Evolutionary conservation across 306 rosid genomes (phyloP).

Genomic region (Pyrus betulifolia): DNA sequence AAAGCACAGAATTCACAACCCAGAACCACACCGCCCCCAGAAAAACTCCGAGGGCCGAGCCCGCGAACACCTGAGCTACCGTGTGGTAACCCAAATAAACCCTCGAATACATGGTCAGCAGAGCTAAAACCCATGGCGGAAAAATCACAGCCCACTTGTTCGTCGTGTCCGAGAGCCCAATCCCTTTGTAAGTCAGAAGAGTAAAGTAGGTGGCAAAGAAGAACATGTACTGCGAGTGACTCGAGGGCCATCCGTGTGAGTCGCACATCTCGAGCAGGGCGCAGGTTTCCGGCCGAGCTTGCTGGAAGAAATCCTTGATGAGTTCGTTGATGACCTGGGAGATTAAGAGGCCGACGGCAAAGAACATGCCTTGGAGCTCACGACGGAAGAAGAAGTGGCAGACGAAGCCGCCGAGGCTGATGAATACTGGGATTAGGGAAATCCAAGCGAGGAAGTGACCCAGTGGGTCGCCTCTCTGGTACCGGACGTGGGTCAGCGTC

Average conservation of each 20-base stretch:
- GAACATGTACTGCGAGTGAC: slow-evolving; percentile 91
- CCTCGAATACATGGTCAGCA: slow-evolving; percentile 61
- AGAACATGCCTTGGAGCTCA: slow-evolving; percentile 83
- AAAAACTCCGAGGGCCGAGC: slow-evolving; percentile 53
- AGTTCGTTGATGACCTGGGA: slow-evolving; percentile 73
- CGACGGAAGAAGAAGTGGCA: slow-evolving; percentile 94
- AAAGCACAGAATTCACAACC: slow-evolving; percentile 51
- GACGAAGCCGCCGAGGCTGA: slow-evolving; percentile 70
- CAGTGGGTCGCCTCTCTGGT: slow-evolving; percentile 56
- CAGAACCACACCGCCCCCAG: slow-evolving; percentile 79
- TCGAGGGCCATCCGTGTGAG: slow-evolving; percentile 96
- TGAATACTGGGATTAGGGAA: slow-evolving; percentile 78
- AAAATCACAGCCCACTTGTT: slow-evolving; percentile 24
- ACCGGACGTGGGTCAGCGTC: slow-evolving; percentile 70
- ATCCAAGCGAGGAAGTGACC: slow-evolving; percentile 89
- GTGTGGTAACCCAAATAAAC: slow-evolving; percentile 90
- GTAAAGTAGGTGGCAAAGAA: slow-evolving; percentile 68
- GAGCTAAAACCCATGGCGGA: slow-evolving; percentile 52
- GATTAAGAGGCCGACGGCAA: slow-evolving; percentile 54
- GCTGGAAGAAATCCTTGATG: slow-evolving; percentile 64
- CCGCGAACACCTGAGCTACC: slow-evolving; percentile 78
- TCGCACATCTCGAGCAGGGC: slow-evolving; percentile 73
- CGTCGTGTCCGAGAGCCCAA: slow-evolving; percentile 29
- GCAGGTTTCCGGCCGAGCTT: slow-evolving; percentile 79
- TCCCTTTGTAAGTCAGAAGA: slow-evolving; percentile 32